Evolutionary conservation across 2,329 filamentous ascomycete genomes (phyloP), one percentile per base, ranked within the genome.

Genomic region (Trichophyton schoenleinii): DNA sequence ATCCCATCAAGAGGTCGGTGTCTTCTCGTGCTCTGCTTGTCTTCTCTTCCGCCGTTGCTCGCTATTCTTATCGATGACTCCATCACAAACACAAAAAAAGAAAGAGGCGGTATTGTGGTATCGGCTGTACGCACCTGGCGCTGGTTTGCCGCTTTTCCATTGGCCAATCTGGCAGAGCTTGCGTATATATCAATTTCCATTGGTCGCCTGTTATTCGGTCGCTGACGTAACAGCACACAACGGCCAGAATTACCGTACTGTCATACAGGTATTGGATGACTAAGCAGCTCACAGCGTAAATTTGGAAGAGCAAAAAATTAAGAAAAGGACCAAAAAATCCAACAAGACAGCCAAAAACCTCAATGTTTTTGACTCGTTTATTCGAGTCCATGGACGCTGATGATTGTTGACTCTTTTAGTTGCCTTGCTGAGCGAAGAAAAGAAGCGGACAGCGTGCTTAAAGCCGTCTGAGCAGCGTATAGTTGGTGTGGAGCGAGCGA

Each of bases 161-260:
- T 58, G 57, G 57, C 11, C 57, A 58, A 46, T 58, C n/a, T 46
- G 36, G 3, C 9, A 28, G 41, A 58, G 57, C 57, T 58, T 20
- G 20, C 18, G 36, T 44, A 58, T 22, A 31, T 22, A 13, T 28
- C 11, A 11, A 2, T 34, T 58, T 15, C 7, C 1, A 25, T 58
- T 58, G 57, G 57, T 15, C 13, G 4, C 2, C 34, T 55, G n/a
- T 28, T 6, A 18, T 3, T 55, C 28, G 18, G 34, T 11, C 25
- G 52, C 52, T 55, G 52, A 55, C 52, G 52, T 55, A 55, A 55
- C 34, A 31, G 18, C 52, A 53, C 22, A 55, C 52, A 55, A 55
- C 52, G 52, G 52, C 52, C 28, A 38, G 38, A 55, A 20, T 18
- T 55, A 55, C 52, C 11, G 52, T 36, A 36, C 20, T 25, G 3